Percentiles rank a stretch among this genome's conserved stretches.
Conservation (phyloP, 768 basidiomycete species). For the Boletus rubroflammeus region DNA sequence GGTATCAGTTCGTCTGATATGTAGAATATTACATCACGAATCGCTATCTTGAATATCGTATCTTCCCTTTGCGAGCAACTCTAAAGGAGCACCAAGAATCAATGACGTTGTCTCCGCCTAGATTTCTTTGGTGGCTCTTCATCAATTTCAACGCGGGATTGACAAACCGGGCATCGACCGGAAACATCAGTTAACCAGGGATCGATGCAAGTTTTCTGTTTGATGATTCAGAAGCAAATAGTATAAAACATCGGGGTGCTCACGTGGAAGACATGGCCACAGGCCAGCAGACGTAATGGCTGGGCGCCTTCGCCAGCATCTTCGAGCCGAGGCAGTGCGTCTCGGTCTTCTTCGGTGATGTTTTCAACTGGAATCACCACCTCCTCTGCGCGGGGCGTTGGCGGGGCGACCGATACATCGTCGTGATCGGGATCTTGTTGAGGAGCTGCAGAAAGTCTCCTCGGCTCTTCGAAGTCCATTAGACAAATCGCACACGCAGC, state of each 20-base stretch:
- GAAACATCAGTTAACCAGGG: conserved; percentile 85
- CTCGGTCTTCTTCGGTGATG: conserved; percentile 39
- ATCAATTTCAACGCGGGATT: conserved; percentile 60
- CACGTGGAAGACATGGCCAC: conserved; percentile 91
- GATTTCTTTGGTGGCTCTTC: conserved; percentile 35
- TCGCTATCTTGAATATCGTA: conserved; percentile 28
- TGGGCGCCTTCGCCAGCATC: conserved; percentile 77
- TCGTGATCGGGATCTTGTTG: conserved; percentile 31
- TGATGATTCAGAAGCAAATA: conserved; percentile 1
- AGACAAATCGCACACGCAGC: conserved; percentile 84
- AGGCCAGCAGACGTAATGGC: conserved; percentile 69
- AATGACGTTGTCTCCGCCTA: conserved; percentile 22
- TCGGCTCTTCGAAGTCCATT: conserved; percentile 80
- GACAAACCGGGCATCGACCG: conserved; percentile 86
- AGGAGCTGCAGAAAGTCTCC: conserved; percentile 24
- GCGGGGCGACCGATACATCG: conserved; percentile 4
- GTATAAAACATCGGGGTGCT: conserved; percentile 27
- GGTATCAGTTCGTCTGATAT: conserved; percentile 28
- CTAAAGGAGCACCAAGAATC: conserved; percentile 5
- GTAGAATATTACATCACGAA: conserved; percentile 32
- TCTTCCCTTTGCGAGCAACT: conserved; percentile 12
- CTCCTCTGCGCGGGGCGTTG: conserved; percentile 18
- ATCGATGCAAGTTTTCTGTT: conserved; percentile 82
- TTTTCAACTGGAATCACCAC: conserved; percentile 33
- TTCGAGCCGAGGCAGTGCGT: conserved; percentile 47